Evolutionary conservation across 2,329 filamentous ascomycete genomes (phyloP), one percentile per base, ranked within the genome.

Genomic region (Huntiella savannae): DNA sequence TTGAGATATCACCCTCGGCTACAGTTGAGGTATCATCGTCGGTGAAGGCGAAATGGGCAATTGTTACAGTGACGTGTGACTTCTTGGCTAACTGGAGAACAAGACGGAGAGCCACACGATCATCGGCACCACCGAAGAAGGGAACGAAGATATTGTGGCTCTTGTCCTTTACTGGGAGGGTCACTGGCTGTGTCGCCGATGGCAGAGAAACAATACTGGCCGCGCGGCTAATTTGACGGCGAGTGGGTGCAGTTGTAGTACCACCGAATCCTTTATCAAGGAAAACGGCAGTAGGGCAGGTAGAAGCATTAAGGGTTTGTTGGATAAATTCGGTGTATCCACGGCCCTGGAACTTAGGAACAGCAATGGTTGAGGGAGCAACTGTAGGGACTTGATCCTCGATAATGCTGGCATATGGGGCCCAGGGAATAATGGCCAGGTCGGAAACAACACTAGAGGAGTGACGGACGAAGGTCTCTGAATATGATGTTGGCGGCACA

Each of bases 381-480:
- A 49, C n/a, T 13, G 42, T 41, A 13, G 43, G 44, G 50, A 49
- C 58, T 52, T 65, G 65, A 36, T 77, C 71, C 51, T 95, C 86
- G 6, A 70, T 72, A 54, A 88, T 71, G 50, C 73, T 75, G 10
- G 84, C 85, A 0, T 77, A 79, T 54, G 92, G 82, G 54, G 81
- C 88, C 88, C 91, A 96, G 0, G 88, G 88, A 4, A 96, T 71
- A 3, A 96, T 67, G 4, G 93, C 69, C 19, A 88, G 71, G 55
- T 88, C 82, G 0, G 80, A 77, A 1, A 65, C 66, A 11, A 82
- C 72, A 49, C 86, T 77, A 4, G 75, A 71, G 0, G 81, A 82
- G 51, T 81, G 79, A 19, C 69, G 71, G 33, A 75, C 68, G 6
- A 96, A 66, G 0, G 82, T 83, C 48, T 88, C 82, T 0, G 86